These are phyloP conservation scores for Curvularia verruculosa DNA, from an alignment of 2,329 filamentous ascomycete genomes.

Conservation along the genomic window DNA sequence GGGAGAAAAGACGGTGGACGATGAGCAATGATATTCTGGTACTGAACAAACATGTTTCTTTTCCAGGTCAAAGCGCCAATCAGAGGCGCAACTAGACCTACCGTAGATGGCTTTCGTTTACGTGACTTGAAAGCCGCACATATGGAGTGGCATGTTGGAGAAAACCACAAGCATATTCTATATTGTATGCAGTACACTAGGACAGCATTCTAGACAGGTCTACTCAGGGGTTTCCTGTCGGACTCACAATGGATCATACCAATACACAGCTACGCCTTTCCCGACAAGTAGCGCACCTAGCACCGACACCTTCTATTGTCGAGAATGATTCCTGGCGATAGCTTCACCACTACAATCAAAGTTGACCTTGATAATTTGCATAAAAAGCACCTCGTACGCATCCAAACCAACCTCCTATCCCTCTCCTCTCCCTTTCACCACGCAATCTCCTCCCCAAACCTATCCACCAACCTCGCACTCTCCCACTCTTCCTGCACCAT, in stretches of 20 bases:
- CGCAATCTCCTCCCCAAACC: slow-evolving; percentile 51
- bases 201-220: neutral
- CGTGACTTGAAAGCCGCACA: neutral
- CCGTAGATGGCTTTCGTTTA: neutral
- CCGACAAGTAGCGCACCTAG: neutral
- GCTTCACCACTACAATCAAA: neutral
- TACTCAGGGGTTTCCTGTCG: neutral
- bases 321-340: neutral
- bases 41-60: neutral
- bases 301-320: neutral
- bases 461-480: slow-evolving; percentile 53
- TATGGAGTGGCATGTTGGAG: neutral
- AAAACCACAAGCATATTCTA: neutral
- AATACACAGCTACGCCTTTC: neutral
- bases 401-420: neutral
- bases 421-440: slow-evolving; percentile 45
- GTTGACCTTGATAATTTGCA: neutral
- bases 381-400: neutral
- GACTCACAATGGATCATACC: neutral
- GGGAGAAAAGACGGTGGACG: slow-evolving; percentile 7
- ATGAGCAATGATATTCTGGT: slow-evolving; percentile 8
- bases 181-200: neutral
- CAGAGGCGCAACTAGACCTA: neutral
- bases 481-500: slow-evolving; percentile 30
- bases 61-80: neutral